Evolutionary conservation across 2,329 filamentous ascomycete species (phyloP).

Genomic region (Exophiala dermatitidis): DNA sequence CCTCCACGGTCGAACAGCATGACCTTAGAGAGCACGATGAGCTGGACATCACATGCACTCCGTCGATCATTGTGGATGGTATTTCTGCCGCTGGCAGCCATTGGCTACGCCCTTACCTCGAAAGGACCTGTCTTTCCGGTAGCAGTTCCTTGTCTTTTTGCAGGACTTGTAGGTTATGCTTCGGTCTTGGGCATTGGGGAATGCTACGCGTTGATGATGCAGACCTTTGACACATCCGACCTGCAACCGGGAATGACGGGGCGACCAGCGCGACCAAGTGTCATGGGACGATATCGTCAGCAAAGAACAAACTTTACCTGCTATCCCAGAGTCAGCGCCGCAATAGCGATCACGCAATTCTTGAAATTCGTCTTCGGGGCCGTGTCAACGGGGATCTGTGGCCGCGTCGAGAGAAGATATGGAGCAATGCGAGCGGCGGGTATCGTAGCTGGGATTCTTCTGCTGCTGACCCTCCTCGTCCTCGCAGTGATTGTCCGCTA

Average conservation of each 20-base stretch:
- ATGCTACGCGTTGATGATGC: constrained; percentile 58
- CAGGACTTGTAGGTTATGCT: constrained; percentile 60
- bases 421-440: constrained; percentile 63
- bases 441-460: constrained; percentile 59
- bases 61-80: constrained; percentile 62
- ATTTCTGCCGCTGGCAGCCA: constrained; percentile 57
- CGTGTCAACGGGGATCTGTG: constrained; percentile 60
- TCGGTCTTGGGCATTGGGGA: constrained; percentile 61
- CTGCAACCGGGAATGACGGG: constrained; percentile 64
- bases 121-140: constrained; percentile 54
- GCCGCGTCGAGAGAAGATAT: constrained; percentile 57
- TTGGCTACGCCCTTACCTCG: constrained; percentile 62
- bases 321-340: constrained; percentile 66
- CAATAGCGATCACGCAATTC: constrained; percentile 62
- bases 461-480: constrained; percentile 58
- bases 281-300: constrained; percentile 38
- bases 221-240: constrained; percentile 74
- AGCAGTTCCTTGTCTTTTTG: constrained; percentile 59
- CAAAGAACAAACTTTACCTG: constrained; percentile 65
- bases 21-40: constrained; percentile 57
- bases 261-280: constrained; percentile 36
- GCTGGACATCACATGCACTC: constrained; percentile 65
- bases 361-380: constrained; percentile 64
- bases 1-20: constrained; percentile 58
- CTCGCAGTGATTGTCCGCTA: constrained; percentile 57